Evolutionary conservation across 2,329 filamentous ascomycete species (phyloP).

Genomic region (Arachnomyces sp.): DNA sequence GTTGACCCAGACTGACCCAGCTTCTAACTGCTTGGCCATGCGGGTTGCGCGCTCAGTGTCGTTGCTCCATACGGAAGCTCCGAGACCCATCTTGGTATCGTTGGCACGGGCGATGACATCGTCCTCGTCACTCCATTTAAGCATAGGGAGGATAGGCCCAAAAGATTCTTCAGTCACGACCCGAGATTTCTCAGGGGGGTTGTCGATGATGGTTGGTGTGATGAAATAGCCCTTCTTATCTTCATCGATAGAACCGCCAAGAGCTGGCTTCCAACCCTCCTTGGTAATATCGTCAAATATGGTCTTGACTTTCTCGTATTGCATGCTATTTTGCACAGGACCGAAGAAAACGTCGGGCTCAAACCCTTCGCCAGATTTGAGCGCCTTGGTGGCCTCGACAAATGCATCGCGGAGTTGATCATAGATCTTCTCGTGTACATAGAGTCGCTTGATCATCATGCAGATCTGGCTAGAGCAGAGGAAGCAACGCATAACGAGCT

Average conservation of each 20-base stretch:
- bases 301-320: slow-evolving; percentile 53
- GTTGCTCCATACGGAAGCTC: slow-evolving; percentile 51
- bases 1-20: slow-evolving; percentile 57
- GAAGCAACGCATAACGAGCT: slow-evolving; percentile 43
- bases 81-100: slow-evolving; percentile 45
- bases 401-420: slow-evolving; percentile 46
- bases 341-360: slow-evolving; percentile 45
- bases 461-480: slow-evolving; percentile 49
- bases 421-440: slow-evolving; percentile 55
- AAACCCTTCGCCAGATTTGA: slow-evolving; percentile 32
- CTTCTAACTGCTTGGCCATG: slow-evolving; percentile 49
- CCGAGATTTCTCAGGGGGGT: slow-evolving; percentile 48
- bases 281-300: slow-evolving; percentile 51
- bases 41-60: slow-evolving; percentile 45
- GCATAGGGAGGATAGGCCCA: slow-evolving; percentile 56
- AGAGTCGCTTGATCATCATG: slow-evolving; percentile 52
- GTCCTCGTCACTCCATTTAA: slow-evolving; percentile 55
- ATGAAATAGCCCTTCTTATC: slow-evolving; percentile 48
- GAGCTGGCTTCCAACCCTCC: slow-evolving; percentile 46
- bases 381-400: slow-evolving; percentile 37
- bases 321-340: slow-evolving; percentile 58
- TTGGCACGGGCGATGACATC: slow-evolving; percentile 54
- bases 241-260: slow-evolving; percentile 38
- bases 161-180: slow-evolving; percentile 56
- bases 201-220: slow-evolving; percentile 51